Percentiles rank a stretch among this genome's conserved stretches.
These are phyloP conservation scores for Haplographium delicatum DNA, from an alignment of 495 filamentous ascomycete species.

Conservation along the genomic window DNA sequence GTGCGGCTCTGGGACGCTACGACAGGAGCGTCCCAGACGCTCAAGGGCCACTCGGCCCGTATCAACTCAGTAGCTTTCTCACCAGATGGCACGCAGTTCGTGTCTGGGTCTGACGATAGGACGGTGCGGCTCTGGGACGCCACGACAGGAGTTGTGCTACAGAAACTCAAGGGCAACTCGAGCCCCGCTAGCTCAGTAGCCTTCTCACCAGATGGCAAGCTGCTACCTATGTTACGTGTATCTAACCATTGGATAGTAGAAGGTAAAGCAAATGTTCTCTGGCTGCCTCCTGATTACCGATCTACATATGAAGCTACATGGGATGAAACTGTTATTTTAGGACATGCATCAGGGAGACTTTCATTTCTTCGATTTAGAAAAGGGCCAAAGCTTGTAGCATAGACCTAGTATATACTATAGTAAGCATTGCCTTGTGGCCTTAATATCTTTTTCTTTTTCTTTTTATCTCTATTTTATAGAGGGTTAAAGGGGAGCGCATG, in stretches of 20 bases:
- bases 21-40: no score
- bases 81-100: no score
- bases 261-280: no score
- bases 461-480: slow-evolving; percentile 21
- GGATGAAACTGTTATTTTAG: slow-evolving; percentile 6
- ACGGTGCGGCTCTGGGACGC: no score
- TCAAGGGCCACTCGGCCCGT: no score
- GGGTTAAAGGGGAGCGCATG: slow-evolving; percentile 15
- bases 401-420: slow-evolving; percentile 9
- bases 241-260: no score
- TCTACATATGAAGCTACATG: slow-evolving; percentile 7
- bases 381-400: slow-evolving; percentile 8
- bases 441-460: slow-evolving; percentile 20
- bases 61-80: no score
- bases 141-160: no score
- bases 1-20: no score
- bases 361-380: slow-evolving; percentile 12
- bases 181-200: slow-evolving; percentile 15
- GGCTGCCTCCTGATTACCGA: no score
- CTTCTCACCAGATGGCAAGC: no score
- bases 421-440: slow-evolving; percentile 3
- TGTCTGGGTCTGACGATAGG: no score
- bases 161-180: slow-evolving; percentile 20
- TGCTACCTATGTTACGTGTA: slow-evolving; percentile 1
- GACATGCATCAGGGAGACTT: slow-evolving; percentile 11